Base-by-base conservation (phyloP, 345 rosid species). In the Nephelium lappaceum region DNA sequence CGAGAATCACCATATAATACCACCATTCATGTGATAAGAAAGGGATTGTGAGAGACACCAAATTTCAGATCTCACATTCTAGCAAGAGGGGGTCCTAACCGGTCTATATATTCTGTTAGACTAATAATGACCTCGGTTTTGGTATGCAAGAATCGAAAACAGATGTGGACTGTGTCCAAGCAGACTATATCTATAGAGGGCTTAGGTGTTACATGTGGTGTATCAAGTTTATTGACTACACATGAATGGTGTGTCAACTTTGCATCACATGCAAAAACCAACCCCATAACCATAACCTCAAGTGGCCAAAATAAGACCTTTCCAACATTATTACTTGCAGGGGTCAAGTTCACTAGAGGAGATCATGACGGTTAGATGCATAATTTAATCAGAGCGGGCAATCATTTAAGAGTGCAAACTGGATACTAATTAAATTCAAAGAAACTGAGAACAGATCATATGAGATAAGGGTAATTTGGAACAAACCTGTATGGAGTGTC, bases 401-500 rank as follows among this genome's bases (percentile, higher is more conserved):
- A 9, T 16, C 16, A 14, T 62, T 60, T 62, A 74, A 60, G 41
- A 15, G 10, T 42, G 24, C 41, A 21, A 15, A 14, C 18, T 6
- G 9, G 58, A 47, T 58, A 38, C 0, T 39, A 16, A 7, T 45
- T 23, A 36, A 69, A 45, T 27, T 58, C 42, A 41, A 69, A 41
- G 15, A 61, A 42, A 25, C 42, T 6, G n/a, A n/a, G 9, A 39
- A 6, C 8, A 5, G 14, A 41, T 55, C 55, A 57, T 36, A 38
- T 38, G 25, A 41, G 62, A 61, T 36, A 4, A 7, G 14, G 23
- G 31, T 41, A 39, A 21, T 27, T 11, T 1, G 67, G 72, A 36
- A 72, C 24, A 38, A 38, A 84, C 89, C 87, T 84, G 77, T 83
- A 87, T 1, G 89, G 89, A 77, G 89, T 81, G 58, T 87, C 89